Conservation (phyloP, 257 asterid genomes). For the Solanum chiquidenum region DNA sequence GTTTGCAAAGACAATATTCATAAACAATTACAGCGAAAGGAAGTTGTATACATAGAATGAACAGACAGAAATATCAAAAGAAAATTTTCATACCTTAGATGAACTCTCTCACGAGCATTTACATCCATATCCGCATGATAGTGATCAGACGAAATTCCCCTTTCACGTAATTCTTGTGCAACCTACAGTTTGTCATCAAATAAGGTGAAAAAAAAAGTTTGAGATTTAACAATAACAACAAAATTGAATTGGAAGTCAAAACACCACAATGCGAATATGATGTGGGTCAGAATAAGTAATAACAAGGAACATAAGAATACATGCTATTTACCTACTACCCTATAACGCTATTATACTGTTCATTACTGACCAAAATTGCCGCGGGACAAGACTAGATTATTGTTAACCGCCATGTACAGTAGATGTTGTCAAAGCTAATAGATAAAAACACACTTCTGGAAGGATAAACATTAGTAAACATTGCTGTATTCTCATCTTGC, state of each 20-base stretch:
- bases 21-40: background rate
- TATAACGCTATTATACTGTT: background rate
- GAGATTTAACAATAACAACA: background rate
- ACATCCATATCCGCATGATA: constrained; percentile 97
- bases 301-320: background rate
- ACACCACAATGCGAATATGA: background rate
- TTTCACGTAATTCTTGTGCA: constrained; percentile 70
- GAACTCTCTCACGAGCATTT: constrained; percentile 78
- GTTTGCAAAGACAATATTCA: background rate
- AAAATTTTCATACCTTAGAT: constrained; percentile 41
- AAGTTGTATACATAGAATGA: background rate
- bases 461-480: background rate
- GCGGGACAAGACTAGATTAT: background rate
- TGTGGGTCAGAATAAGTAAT: background rate
- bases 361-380: background rate
- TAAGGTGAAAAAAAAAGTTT: background rate
- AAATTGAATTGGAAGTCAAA: background rate
- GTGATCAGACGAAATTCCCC: constrained; percentile 75
- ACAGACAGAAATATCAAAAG: background rate
- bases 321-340: background rate
- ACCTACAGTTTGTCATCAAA: constrained; percentile 39
- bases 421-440: background rate
- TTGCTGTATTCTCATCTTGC: background rate
- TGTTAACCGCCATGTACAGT: background rate
- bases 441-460: background rate